These are phyloP conservation scores for Cyberlindnera samutprakarnensis DNA, from an alignment of 805 yeast genomes.

Conservation along the genomic window DNA sequence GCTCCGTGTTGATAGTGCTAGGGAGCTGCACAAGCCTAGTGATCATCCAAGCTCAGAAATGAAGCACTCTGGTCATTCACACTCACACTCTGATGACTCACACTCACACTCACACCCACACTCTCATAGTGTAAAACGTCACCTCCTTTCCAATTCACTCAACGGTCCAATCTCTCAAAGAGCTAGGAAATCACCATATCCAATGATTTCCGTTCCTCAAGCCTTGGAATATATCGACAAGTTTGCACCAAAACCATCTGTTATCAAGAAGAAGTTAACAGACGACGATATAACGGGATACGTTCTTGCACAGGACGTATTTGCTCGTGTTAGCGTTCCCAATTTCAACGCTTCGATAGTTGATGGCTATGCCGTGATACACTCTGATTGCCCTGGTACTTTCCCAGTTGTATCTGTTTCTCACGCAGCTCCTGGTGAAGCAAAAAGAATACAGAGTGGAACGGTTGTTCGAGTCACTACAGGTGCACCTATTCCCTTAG, in stretches of 20 bases:
- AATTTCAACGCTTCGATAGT: conserved; percentile 47
- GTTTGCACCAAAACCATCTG: conserved; percentile 26
- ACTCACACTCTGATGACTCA: conserved; percentile 3
- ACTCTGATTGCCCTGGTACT: conserved; percentile 37
- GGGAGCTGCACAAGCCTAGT: conserved; percentile 34
- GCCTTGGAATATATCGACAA: conserved; percentile 30
- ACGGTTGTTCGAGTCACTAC: conserved; percentile 42
- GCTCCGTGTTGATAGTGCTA: conserved; percentile 26
- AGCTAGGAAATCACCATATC: conserved; percentile 41
- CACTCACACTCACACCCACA: conserved; percentile 9
- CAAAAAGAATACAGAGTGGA: conserved; percentile 22
- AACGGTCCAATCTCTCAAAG: conserved; percentile 32
- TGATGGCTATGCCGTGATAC: conserved; percentile 46
- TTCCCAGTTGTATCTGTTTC: conserved; percentile 34
- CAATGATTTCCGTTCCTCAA: conserved; percentile 34
- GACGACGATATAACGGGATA: conserved; percentile 29
- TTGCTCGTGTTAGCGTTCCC: conserved; percentile 35
- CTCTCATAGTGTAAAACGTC: conserved; percentile 28
- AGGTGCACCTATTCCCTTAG: conserved; percentile 50
- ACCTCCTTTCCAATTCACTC: conserved; percentile 29
- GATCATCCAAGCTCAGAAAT: not conserved
- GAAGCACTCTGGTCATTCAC: not conserved
- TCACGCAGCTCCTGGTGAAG: conserved; percentile 31
- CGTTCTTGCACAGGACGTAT: conserved; percentile 35
- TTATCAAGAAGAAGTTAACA: conserved; percentile 19